Base-by-base conservation (phyloP, 371 early-diverging fungal genomes). In the Mycotypha africana region DNA sequence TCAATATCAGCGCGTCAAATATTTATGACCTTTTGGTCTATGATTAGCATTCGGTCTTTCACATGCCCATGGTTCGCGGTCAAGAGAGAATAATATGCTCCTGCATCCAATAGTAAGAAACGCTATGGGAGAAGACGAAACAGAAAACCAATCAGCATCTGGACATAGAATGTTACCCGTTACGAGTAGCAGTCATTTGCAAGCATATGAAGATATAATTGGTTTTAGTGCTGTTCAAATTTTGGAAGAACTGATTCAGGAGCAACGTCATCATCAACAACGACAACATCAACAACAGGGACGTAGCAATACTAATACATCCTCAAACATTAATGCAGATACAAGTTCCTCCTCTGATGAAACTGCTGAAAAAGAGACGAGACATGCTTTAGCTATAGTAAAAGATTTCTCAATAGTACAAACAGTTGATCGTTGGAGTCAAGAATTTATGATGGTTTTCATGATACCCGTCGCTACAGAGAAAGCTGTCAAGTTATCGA, bases 351-450 rank as follows among this genome's bases (percentile, higher is more conserved):
- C 15, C 11, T 14, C 22, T 7, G 10, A 37, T 19, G 26, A 28
- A 21, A 19, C 44, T 53, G 53, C 36, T 15, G 52, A 39, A 26
- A 46, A 42, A 44, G 53, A 57, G 21, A 47, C 41, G 10, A n/a
- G n/a, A n/a, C n/a, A n/a, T n/a, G n/a, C n/a, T n/a, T 19, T 57
- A n/a, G 39, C 19, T 1, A 19, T 52, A 5, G 17, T 81, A 10
- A 75, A 81, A 36, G 76, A 76, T 9, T 86, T 81, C 42, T 64
- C 62, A 31, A 85, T 86, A 4, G 52, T 78, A 62, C 69, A 77
- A n/a, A 84, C 88, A 0, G 43, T 65, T 3, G 88, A 90, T 54
- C 78, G 94, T 4, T 93, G 92, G 93, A 65, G 69, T 24, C 87
- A 92, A 51, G 92, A 91, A 58, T 79, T 79, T 10, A 77, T 81